These are phyloP conservation scores for Malus hybrid DNA, from an alignment of 331 rosid genomes.

Conservation along the genomic window DNA sequence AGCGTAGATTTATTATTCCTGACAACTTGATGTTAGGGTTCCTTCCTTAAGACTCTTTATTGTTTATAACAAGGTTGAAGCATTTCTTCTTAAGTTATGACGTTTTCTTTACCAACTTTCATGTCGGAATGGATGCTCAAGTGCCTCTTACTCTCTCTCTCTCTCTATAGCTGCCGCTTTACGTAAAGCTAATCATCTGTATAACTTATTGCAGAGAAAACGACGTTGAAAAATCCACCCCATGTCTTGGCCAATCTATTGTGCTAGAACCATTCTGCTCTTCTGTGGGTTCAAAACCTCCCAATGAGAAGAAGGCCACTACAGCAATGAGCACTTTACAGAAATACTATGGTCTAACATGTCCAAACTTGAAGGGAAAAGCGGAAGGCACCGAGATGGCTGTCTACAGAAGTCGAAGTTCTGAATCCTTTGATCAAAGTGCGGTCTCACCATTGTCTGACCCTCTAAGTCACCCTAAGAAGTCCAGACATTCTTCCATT, in stretches of 20 bases:
- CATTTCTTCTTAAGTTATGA: neutral
- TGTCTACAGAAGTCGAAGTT: constrained; percentile 32
- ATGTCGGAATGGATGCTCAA: neutral
- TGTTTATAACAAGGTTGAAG: neutral
- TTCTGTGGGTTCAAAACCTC: constrained; percentile 32
- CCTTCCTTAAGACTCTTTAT: neutral
- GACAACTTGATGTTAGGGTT: neutral
- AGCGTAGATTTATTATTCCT: neutral
- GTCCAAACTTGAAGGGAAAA: constrained; percentile 19
- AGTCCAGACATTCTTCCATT: constrained; percentile 29
- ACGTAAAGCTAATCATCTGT: neutral
- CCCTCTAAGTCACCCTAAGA: constrained; percentile 19
- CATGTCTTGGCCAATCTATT: constrained; percentile 37
- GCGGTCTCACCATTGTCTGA: constrained; percentile 35
- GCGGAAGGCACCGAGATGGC: constrained; percentile 57
- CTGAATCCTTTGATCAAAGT: constrained; percentile 35
- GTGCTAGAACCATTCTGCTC: constrained; percentile 36
- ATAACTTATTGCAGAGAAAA: constrained; percentile 40
- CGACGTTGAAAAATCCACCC: constrained; percentile 22
- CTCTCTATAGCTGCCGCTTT: neutral
- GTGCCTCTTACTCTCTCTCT: neutral
- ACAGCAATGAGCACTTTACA: constrained; percentile 63
- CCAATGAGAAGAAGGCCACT: constrained; percentile 33
- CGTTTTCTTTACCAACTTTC: neutral
- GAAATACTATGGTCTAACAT: constrained; percentile 54